phyloP scores from a whole-genome alignment of 176 grass and related monocot genomes.

The Chrysopogon serrulatus region DNA sequence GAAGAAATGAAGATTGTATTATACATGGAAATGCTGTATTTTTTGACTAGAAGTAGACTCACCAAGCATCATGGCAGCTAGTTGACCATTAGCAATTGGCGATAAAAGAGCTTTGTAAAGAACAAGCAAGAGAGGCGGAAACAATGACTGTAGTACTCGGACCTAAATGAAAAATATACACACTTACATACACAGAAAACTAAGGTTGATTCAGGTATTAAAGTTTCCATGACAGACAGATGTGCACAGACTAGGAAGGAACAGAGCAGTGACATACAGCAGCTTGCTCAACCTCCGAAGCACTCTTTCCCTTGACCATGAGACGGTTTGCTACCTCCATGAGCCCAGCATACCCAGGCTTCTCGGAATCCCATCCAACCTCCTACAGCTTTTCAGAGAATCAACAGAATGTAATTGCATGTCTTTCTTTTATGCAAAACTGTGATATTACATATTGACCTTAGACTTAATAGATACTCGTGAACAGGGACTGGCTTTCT shows the following conservation, averaged over 20 bases:
- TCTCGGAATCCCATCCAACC: constrained; percentile 89
- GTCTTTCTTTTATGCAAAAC: not conserved
- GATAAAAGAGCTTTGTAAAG: constrained; percentile 82
- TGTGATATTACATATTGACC: not conserved
- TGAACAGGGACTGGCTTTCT: not conserved
- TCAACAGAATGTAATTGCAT: not conserved
- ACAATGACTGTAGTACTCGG: constrained; percentile 63
- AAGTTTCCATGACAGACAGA: not conserved
- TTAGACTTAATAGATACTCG: not conserved
- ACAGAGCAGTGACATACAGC: constrained; percentile 39
- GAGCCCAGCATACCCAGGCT: constrained; percentile 60
- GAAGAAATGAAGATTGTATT: not conserved
- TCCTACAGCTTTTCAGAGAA: constrained; percentile 76
- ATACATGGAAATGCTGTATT: not conserved
- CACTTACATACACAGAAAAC: not conserved
- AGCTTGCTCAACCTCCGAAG: constrained; percentile 61
- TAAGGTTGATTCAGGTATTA: not conserved
- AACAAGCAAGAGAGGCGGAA: constrained; percentile 66
- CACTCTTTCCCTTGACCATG: constrained; percentile 73
- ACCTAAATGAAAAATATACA: constrained; percentile 38
- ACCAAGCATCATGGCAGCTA: constrained; percentile 77
- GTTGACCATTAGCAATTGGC: constrained; percentile 64
- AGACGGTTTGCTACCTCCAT: constrained; percentile 81
- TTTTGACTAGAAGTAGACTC: constrained; percentile 17
- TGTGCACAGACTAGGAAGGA: not conserved